Percentiles rank a stretch among this genome's conserved stretches.
Evolutionary conservation across 257 asterid genomes (phyloP).

Genomic region (Gentiana macrophylla): DNA sequence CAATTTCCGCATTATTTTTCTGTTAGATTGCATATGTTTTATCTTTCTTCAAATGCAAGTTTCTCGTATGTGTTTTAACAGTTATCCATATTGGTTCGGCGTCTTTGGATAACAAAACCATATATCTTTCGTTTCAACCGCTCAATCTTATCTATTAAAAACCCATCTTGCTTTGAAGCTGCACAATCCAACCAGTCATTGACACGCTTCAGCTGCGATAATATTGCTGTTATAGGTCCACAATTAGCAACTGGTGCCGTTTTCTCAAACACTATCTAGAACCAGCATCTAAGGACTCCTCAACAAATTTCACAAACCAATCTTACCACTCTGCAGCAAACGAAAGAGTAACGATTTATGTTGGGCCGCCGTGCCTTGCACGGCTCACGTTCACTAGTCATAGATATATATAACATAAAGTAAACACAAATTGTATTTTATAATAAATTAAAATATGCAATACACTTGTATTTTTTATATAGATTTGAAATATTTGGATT

Average conservation of each 20-base stretch:
- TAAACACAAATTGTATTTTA: no score
- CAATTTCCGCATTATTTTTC: no score
- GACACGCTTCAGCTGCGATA: constrained; percentile 83
- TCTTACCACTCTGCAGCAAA: constrained; percentile 50
- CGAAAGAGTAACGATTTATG: no score
- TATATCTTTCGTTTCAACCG: constrained; percentile 66
- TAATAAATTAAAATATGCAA: no score
- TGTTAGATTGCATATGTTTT: no score
- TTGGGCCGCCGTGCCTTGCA: no score
- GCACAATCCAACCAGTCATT: constrained; percentile 78
- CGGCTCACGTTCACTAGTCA: no score
- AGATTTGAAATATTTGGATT: no score
- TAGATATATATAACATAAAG: no score
- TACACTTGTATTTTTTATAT: no score
- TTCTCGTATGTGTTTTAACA: not conserved
- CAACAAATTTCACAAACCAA: constrained; percentile 71
- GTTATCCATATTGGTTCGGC: constrained; percentile 50
- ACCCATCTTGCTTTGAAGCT: constrained; percentile 39
- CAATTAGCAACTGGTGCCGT: constrained; percentile 17
- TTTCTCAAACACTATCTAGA: constrained; percentile 44
- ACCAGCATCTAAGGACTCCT: constrained; percentile 77
- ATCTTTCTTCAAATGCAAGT: no score
- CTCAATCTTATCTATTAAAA: constrained; percentile 56
- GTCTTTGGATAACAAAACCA: constrained; percentile 79
- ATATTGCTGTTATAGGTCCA: constrained; percentile 60